Evolutionary conservation across 2,329 filamentous ascomycete species (phyloP), one percentile per base, ranked within the genome.

Genomic region (Fusarium succisae): DNA sequence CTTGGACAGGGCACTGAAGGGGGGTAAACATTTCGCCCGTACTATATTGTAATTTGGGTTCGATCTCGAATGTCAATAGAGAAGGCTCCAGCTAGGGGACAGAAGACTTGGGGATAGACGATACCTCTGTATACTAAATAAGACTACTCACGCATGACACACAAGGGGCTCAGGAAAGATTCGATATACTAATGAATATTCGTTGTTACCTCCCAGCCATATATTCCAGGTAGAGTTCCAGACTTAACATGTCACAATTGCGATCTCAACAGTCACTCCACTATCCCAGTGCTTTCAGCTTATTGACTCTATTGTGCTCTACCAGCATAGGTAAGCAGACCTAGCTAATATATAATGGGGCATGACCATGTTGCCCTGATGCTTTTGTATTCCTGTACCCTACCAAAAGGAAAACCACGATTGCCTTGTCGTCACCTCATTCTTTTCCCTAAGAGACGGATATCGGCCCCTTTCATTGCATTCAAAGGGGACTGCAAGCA

Each of bases 71-170:
- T 28, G 47, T 55, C 18, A 28, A 53, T 58, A 43, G 61, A 43
- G 61, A 54, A 58, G 51, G 53, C 17, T 67, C 62, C 45, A 61
- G 47, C 26, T 63, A 43, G 41, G 35, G 22, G 43, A 28, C 18
- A 50, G 58, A 53, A 30, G 54, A 65, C 48, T 39, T 53, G 70
- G 63, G 59, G 63, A 77, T 77, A 69, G 63, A 78, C 69, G 72
- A 78, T 78, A 77, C 70, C 72, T 76, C 70, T 77, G 76, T 78
- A 78, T 70, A 75, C 38, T 75, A 73, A 75, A 60, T 38, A 54
- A 58, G 47, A 70, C 59, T 67, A 41, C 69, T 45, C 58, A 37
- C 64, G 50, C 47, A 66, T 50, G 63, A 51, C 55, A 56, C 50
- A 41, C 47, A 30, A 43, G 32, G 56, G n/a, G 43, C 38, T 28